Percentiles rank a stretch among this genome's conserved stretches.
Conservation (phyloP, 371 early-diverging fungal species). For the Mucor plumbeus region DNA sequence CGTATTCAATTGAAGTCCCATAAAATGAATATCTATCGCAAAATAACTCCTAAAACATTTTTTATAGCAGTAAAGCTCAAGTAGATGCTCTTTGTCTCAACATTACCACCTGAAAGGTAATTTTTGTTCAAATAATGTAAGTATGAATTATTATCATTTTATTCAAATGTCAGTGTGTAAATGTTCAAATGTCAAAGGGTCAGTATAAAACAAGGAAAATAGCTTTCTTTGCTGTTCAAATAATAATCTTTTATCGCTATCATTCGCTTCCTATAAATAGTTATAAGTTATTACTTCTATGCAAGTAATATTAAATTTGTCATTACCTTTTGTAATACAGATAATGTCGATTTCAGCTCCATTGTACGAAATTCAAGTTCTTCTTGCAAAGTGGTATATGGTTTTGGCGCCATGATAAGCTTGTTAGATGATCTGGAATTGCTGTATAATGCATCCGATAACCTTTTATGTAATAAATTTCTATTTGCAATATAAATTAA, state of each 20-base stretch:
- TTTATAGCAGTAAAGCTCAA: too few species aligned
- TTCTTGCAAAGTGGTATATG: constrained; percentile 15
- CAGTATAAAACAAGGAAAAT: constrained; percentile 30
- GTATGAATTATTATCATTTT: too few species aligned
- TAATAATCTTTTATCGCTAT: not conserved
- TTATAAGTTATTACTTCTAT: not conserved
- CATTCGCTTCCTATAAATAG: not conserved
- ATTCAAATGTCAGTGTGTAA: not conserved
- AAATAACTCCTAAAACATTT: too few species aligned
- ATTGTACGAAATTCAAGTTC: constrained; percentile 18
- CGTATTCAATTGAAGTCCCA: too few species aligned
- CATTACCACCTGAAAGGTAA: too few species aligned
- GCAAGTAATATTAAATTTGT: not conserved
- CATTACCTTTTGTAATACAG: constrained; percentile 17
- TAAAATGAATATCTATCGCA: too few species aligned
- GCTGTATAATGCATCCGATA: constrained; percentile 4
- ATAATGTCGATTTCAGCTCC: constrained; percentile 11
- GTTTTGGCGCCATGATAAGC: constrained; percentile 2
- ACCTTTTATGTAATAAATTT: not conserved
- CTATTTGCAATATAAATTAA: not conserved
- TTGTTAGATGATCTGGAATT: constrained; percentile 10
- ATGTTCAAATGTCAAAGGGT: constrained; percentile 14
- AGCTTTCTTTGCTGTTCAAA: constrained; percentile 24
- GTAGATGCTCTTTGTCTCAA: too few species aligned
- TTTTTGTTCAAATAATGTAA: too few species aligned